phyloP scores from a whole-genome alignment of 768 basidiomycete genomes.

The Lentinula guzmanii region DNA sequence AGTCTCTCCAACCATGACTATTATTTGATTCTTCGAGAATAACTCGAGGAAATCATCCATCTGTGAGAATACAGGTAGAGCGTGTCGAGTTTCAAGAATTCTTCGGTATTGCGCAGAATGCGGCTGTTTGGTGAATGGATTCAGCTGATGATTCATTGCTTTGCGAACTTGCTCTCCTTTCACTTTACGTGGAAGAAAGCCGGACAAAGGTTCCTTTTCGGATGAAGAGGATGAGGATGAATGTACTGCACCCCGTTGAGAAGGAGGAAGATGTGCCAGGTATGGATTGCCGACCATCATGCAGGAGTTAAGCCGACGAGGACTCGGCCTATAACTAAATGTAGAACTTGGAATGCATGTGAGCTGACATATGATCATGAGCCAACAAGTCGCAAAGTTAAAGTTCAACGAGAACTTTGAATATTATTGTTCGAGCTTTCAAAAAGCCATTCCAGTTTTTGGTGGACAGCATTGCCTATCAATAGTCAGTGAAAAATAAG shows the following conservation, averaged over 20 bases:
- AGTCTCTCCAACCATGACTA: conserved; percentile 90
- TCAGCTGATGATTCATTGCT: conserved; percentile 71
- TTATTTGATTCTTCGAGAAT: conserved; percentile 79
- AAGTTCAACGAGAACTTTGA: no score
- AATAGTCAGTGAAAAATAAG: no score
- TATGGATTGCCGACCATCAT: conserved; percentile 26
- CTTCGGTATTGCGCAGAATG: conserved; percentile 73
- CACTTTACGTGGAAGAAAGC: conserved; percentile 68
- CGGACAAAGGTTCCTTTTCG: conserved; percentile 59
- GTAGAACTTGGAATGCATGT: no score
- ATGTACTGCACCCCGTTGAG: conserved; percentile 12
- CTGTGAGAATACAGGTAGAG: conserved; percentile 85
- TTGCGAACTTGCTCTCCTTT: conserved; percentile 56
- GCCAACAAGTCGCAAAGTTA: no score
- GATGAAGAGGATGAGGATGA: conserved; percentile 11
- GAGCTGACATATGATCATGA: no score
- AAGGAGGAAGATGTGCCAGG: conserved; percentile 24
- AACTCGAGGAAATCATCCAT: conserved; percentile 86
- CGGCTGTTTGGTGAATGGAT: conserved; percentile 83
- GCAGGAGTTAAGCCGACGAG: no score
- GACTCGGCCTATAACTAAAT: no score
- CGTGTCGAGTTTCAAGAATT: conserved; percentile 79
- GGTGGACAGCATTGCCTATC: no score
- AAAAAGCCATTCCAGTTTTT: no score
- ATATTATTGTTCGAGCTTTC: no score